phyloP scores from a whole-genome alignment of 78 protist species.

The Dictyostelium firmibasis region DNA sequence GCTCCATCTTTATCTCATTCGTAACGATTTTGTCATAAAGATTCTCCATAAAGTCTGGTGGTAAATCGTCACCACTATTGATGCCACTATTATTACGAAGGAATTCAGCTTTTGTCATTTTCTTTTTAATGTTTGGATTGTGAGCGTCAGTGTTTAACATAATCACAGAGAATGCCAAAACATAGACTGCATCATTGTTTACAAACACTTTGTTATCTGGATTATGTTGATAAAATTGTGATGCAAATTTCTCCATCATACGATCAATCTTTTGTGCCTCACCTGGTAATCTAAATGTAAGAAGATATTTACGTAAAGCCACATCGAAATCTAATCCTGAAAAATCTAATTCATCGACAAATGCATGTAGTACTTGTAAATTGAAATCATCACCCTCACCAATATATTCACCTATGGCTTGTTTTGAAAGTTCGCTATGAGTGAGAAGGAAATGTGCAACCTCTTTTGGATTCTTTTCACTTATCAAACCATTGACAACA shows the following conservation, averaged over 20 bases:
- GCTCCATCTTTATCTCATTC: conserved; percentile 84
- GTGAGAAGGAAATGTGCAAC: conserved; percentile 69
- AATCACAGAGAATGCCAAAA: conserved; percentile 83
- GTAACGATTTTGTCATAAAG: conserved; percentile 85
- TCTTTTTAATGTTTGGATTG: conserved; percentile 82
- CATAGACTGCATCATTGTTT: conserved; percentile 73
- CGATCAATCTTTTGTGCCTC: conserved; percentile 98
- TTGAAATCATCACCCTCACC: conserved; percentile 81
- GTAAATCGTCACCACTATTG: conserved; percentile 82
- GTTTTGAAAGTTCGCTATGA: conserved; percentile 36
- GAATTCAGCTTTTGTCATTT: conserved; percentile 87
- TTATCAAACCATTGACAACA: conserved; percentile 1
- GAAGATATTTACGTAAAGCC: conserved; percentile 92
- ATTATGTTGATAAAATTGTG: conserved; percentile 87
- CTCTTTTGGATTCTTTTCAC: conserved; percentile 52
- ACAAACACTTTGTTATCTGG: conserved; percentile 63
- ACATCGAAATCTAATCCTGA: conserved; percentile 86
- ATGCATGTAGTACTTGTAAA: conserved; percentile 88
- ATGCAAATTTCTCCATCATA: conserved; percentile 98
- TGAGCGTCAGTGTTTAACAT: conserved; percentile 95
- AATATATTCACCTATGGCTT: conserved; percentile 72
- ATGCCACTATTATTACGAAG: conserved; percentile 56
- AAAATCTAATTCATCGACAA: conserved; percentile 90
- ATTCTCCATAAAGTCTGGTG: conserved; percentile 66
- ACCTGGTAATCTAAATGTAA: conserved; percentile 95